Conservation (phyloP, 2,329 filamentous ascomycete species). For the Endothia cerciana region DNA sequence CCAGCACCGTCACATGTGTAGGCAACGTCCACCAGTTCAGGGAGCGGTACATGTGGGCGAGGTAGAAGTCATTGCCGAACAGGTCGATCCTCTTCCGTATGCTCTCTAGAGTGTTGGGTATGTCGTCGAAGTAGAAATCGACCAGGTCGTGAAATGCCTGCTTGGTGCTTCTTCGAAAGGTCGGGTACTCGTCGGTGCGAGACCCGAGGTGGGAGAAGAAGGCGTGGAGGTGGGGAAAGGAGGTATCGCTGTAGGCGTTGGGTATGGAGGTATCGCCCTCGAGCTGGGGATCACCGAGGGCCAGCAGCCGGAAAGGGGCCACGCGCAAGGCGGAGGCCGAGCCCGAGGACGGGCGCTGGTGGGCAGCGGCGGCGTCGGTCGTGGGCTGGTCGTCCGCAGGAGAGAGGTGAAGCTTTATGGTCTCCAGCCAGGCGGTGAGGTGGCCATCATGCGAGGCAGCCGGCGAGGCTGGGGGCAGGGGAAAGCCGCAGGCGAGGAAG, state of each 20-base stretch:
- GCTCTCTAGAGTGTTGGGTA: constrained; percentile 68
- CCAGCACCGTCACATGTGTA: constrained; percentile 86
- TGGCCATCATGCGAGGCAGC: constrained; percentile 24
- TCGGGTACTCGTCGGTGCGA: constrained; percentile 34
- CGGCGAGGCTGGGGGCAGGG: constrained; percentile 45
- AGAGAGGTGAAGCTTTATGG: constrained; percentile 47
- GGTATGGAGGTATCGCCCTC: constrained; percentile 89
- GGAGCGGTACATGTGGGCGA: constrained; percentile 88
- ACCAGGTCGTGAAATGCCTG: constrained; percentile 61
- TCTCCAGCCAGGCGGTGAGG: constrained; percentile 43
- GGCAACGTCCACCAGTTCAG: constrained; percentile 83
- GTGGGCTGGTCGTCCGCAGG: constrained; percentile 23
- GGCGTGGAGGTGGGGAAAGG: constrained; percentile 57
- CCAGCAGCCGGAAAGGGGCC: constrained; percentile 84
- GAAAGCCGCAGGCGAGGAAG: constrained; percentile 81
- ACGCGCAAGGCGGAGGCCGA: constrained; percentile 31
- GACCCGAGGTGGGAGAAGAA: constrained; percentile 48
- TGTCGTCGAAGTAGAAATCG: constrained; percentile 68
- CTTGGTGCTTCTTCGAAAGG: constrained; percentile 56
- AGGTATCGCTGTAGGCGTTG: constrained; percentile 50
- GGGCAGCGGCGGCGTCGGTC: constrained; percentile 33
- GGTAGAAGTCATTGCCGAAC: constrained; percentile 91
- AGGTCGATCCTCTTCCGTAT: constrained; percentile 83
- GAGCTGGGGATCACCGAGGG: constrained; percentile 89
- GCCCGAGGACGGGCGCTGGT: constrained; percentile 29